Evolutionary conservation across 768 basidiomycete genomes (phyloP).

Genomic region (Lentinula sp.): DNA sequence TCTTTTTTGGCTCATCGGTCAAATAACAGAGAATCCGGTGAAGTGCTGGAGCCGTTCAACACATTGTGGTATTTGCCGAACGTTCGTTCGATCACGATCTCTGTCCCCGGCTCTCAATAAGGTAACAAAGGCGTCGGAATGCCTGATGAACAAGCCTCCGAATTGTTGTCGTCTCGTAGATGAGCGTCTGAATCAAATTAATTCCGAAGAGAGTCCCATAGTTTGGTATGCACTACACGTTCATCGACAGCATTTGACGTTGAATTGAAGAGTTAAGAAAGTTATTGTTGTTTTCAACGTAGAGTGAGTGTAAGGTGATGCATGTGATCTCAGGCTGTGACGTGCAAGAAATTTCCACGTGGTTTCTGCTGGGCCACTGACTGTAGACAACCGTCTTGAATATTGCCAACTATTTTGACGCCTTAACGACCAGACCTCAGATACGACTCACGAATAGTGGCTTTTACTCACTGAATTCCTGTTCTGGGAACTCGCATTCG

Average conservation of each 20-base stretch:
- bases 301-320: too few species aligned
- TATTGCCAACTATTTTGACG: too few species aligned
- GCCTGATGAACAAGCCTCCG: conserved; percentile 48
- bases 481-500: neutral
- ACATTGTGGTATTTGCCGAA: neutral
- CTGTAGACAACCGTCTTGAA: too few species aligned
- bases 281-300: too few species aligned
- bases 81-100: too few species aligned
- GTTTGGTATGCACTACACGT: conserved; percentile 32
- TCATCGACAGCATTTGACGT: conserved; percentile 10
- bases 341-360: neutral
- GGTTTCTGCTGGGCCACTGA: neutral
- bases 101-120: neutral
- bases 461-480: neutral
- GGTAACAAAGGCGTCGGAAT: conserved; percentile 44
- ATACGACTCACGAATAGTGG: neutral
- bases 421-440: neutral
- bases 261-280: too few species aligned
- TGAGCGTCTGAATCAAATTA: conserved; percentile 31
- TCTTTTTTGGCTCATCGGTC: conserved; percentile 47
- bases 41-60: neutral
- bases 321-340: too few species aligned
- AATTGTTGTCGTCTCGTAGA: conserved; percentile 34
- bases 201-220: conserved; percentile 22
- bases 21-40: conserved; percentile 47